A percentile compares a stretch with the other conserved stretches of the same genome.
Evolutionary conservation across 2,329 filamentous ascomycete genomes (phyloP).

Genomic region (Xylaria sp.): DNA sequence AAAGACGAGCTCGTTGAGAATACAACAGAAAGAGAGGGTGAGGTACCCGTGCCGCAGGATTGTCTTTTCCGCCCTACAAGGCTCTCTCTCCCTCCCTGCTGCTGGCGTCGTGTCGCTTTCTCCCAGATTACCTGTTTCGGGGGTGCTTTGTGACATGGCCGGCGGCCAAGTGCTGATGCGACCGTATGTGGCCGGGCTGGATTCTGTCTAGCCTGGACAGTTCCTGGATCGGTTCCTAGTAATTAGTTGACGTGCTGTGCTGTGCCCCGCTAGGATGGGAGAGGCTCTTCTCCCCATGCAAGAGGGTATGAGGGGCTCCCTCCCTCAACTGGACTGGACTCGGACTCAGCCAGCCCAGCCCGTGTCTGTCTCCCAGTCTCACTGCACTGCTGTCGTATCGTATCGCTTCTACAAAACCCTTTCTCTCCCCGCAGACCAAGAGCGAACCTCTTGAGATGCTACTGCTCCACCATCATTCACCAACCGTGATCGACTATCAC

Average conservation of each 20-base stretch:
- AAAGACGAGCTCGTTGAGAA: background rate
- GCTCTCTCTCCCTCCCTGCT: constrained; percentile 14
- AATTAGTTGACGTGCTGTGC: constrained; percentile 12
- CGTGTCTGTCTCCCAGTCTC: background rate
- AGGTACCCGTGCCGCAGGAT: background rate
- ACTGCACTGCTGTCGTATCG: background rate
- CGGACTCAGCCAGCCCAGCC: constrained; percentile 14
- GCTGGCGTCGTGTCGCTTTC: background rate
- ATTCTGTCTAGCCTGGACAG: too few relatives aligned
- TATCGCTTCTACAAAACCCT: constrained; percentile 38
- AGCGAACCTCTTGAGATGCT: constrained; percentile 34
- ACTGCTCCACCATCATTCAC: constrained; percentile 28
- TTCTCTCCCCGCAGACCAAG: constrained; percentile 24
- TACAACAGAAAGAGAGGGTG: background rate
- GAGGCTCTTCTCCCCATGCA: constrained; percentile 14
- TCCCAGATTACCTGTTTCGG: background rate
- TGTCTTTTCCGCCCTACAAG: constrained; percentile 24
- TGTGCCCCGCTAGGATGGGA: constrained; percentile 4
- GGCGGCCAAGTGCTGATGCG: constrained; percentile 16
- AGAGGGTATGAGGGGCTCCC: constrained; percentile 25
- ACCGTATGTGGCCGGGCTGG: constrained; percentile 3
- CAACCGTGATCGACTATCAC: constrained; percentile 17
- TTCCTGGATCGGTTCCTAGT: constrained; percentile 14
- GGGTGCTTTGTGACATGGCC: background rate
- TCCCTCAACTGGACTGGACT: constrained; percentile 36